Evolutionary conservation across 1,284 basidiomycete species (phyloP).

Genomic region (Fomes fomentarius): DNA sequence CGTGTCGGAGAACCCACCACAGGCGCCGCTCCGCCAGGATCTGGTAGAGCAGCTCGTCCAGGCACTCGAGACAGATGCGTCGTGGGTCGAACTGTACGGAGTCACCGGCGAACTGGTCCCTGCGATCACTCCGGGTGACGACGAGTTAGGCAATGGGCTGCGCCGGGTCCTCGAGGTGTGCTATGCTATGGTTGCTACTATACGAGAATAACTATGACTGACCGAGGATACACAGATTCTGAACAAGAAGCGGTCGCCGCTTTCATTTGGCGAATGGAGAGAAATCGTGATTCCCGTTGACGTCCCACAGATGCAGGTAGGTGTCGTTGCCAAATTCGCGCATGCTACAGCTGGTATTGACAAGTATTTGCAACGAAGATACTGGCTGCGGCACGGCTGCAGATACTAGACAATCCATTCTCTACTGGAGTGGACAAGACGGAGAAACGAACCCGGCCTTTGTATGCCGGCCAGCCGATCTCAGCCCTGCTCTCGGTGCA

Average conservation of each 20-base stretch:
- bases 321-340: conserved; percentile 29
- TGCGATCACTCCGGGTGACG: conserved; percentile 37
- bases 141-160: conserved; percentile 42
- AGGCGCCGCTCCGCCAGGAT: conserved; percentile 37
- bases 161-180: conserved; percentile 34
- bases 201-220: background rate
- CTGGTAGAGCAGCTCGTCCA: conserved; percentile 56
- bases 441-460: conserved; percentile 37
- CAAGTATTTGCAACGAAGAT: conserved; percentile 47
- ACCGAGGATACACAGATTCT: conserved; percentile 44
- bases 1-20: conserved; percentile 36
- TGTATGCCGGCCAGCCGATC: conserved; percentile 83
- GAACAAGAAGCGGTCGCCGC: conserved; percentile 41
- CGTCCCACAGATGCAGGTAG: conserved; percentile 77
- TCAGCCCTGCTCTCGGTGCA: conserved; percentile 62
- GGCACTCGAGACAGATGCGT: conserved; percentile 59
- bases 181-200: background rate
- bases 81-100: conserved; percentile 70
- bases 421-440: conserved; percentile 17
- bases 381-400: conserved; percentile 67
- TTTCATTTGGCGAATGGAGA: conserved; percentile 51
- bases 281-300: conserved; percentile 82
- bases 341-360: background rate
- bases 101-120: conserved; percentile 74
- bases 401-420: conserved; percentile 44